Evolutionary conservation across 2,329 filamentous ascomycete genomes (phyloP).

Genomic region (Hypoxylon sp.): DNA sequence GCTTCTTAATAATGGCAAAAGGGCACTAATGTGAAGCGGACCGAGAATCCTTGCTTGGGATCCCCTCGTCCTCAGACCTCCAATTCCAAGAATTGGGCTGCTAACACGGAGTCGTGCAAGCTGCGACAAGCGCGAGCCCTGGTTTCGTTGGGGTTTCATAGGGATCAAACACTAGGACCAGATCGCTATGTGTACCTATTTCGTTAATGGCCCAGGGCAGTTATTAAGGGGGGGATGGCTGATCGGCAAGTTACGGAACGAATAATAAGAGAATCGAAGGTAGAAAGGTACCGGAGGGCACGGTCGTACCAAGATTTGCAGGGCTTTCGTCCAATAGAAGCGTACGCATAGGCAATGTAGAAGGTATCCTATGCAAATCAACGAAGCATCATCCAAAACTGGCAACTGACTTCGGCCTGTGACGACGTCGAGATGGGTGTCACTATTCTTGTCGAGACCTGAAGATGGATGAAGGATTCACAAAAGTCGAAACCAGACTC

Average conservation of each 20-base stretch:
- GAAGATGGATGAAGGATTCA: constrained; percentile 40
- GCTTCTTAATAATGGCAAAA: constrained; percentile 50
- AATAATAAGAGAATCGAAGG: constrained; percentile 30
- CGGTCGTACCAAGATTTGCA: constrained; percentile 37
- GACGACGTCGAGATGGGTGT: constrained; percentile 30
- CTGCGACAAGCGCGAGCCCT: constrained; percentile 46
- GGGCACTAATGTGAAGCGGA: constrained; percentile 43
- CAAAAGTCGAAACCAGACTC: constrained; percentile 34
- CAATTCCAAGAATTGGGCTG: constrained; percentile 46
- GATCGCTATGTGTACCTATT: constrained; percentile 37
- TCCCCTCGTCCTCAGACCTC: constrained; percentile 38
- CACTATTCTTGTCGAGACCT: constrained; percentile 29
- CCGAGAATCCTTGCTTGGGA: constrained; percentile 39
- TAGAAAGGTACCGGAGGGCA: constrained; percentile 28
- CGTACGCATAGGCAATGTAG: constrained; percentile 20
- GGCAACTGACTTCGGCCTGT: constrained; percentile 37
- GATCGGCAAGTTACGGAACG: constrained; percentile 47
- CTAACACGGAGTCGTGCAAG: constrained; percentile 42
- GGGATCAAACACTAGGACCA: constrained; percentile 45
- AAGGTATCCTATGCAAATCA: constrained; percentile 24
- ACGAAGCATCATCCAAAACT: constrained; percentile 41
- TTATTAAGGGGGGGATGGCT: constrained; percentile 26
- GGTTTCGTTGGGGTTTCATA: constrained; percentile 53
- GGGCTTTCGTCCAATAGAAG: constrained; percentile 33
- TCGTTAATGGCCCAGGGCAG: constrained; percentile 33